Base-by-base conservation (phyloP, 2,329 filamentous ascomycete species). In the Orbilia ellipsospora region DNA sequence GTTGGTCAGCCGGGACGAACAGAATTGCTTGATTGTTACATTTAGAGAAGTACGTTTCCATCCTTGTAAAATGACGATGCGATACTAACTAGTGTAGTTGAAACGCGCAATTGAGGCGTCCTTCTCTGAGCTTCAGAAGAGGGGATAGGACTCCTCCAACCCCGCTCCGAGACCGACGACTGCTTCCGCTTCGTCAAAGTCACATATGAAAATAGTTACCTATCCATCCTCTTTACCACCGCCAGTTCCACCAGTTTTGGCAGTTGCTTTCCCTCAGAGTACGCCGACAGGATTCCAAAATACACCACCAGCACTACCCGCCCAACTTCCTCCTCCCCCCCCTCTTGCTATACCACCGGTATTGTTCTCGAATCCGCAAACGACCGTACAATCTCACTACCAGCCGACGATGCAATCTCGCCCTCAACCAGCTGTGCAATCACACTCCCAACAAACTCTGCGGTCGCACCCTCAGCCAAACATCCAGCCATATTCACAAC, bases 1-100 rank as follows among this genome's bases (percentile, higher is more conserved):
- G 78, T 84, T 99, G 63, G 90, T 93, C 23, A 97, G 92, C 82
- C 88, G 94, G 67, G 94, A 99, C 82, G 92, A 97, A 80, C 92
- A 97, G 82, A 95, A 90, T 65, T 90, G 91, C 77, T 91, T 98
- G 80, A 87, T 97, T 66, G 90, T 97, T 74, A 94, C 89, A 78
- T 99, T 96, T 82, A 92, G 92, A 82, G 95, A 98, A 82, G 83
- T 99, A 77, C 96, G 76, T 66, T 20, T 15, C 13, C 48, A 2
- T 42, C 7, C 20, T 51, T 16, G 5, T 12, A 18, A 63, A n/a
- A 8, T 18, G 2, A 31, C 44, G 26, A 44, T 51, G 8, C 45
- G 20, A 40, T n/a, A 1, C 12, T 56, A 55, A 20, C 40, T 20
- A 0, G 15, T 55, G n/a, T 26, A 78, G 77, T 55, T 78, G 65